Evolutionary conservation across 192 early-diverging fungal species (phyloP).

Genomic region (Backusella luteola): DNA sequence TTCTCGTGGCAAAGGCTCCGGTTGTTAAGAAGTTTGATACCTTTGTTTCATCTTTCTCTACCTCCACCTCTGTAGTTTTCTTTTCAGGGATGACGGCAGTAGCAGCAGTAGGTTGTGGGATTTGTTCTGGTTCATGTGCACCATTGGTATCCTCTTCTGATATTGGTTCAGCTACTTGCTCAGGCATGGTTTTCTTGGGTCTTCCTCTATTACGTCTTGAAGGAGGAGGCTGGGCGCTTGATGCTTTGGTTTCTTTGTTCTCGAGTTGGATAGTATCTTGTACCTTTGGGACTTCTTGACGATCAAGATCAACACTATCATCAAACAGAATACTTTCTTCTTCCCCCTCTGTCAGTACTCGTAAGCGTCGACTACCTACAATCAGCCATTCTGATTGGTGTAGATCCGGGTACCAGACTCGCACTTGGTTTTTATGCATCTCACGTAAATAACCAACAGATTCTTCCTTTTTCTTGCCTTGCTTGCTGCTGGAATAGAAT

Average conservation of each 20-base stretch:
- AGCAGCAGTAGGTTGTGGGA: background rate
- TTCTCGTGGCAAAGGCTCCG: slow-evolving; percentile 51
- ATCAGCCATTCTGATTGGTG: slow-evolving; percentile 50
- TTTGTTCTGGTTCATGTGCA: background rate
- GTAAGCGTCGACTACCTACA: slow-evolving; percentile 45
- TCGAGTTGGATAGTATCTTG: background rate
- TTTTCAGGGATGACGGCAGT: background rate
- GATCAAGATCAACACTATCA: background rate
- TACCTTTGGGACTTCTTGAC: background rate
- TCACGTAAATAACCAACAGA: slow-evolving; percentile 40
- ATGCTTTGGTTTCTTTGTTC: background rate
- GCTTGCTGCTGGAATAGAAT: slow-evolving; percentile 34
- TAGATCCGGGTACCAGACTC: slow-evolving; percentile 48
- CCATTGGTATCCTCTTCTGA: background rate
- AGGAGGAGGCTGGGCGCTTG: too few species aligned
- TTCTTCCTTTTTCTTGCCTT: slow-evolving; percentile 13
- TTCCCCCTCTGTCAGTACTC: slow-evolving; percentile 34
- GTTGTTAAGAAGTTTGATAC: slow-evolving; percentile 39
- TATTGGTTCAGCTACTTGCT: background rate
- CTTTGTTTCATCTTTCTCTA: background rate
- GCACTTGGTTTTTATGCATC: slow-evolving; percentile 41
- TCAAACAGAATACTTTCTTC: slow-evolving; percentile 16
- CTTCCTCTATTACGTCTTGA: slow-evolving; percentile 11
- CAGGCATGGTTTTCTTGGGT: background rate
- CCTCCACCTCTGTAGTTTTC: background rate